A percentile compares a stretch with the other conserved stretches of the same genome.
Conservation (phyloP, 192 early-diverging fungal genomes). For the Linderina pennispora region DNA sequence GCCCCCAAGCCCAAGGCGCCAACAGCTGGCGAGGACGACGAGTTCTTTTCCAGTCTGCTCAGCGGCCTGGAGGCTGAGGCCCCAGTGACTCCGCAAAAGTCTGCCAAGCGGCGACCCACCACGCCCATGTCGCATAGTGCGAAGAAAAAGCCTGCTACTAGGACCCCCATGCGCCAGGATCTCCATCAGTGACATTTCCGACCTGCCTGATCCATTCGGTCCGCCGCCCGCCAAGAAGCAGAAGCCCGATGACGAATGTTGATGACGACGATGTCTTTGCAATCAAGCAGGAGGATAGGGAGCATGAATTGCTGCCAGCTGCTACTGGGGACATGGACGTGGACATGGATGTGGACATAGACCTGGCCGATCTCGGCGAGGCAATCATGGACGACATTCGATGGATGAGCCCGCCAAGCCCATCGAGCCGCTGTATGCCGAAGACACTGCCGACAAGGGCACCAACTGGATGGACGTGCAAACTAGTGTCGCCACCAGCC, state of each 20-base stretch:
- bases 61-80: slow-evolving; percentile 31
- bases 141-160: too few relatives aligned
- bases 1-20: not conserved
- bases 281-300: too few relatives aligned
- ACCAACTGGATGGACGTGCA: slow-evolving; percentile 43
- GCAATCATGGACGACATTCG: slow-evolving; percentile 22
- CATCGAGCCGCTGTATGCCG: slow-evolving; percentile 16
- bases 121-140: too few relatives aligned
- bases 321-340: too few relatives aligned
- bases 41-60: slow-evolving; percentile 40
- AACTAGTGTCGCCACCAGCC: slow-evolving; percentile 12
- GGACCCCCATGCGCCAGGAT: too few relatives aligned
- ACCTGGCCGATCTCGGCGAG: slow-evolving; percentile 9
- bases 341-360: not conserved
- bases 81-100: slow-evolving; percentile 23
- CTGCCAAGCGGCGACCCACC: slow-evolving; percentile 5
- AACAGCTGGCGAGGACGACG: slow-evolving; percentile 35
- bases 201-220: slow-evolving; percentile 25
- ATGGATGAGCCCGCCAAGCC: not conserved
- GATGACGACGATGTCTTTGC: too few relatives aligned
- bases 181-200: slow-evolving; percentile 17
- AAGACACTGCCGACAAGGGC: slow-evolving; percentile 15
- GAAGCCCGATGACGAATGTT: not conserved
- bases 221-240: slow-evolving; percentile 15
- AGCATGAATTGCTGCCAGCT: too few relatives aligned